Conservation (phyloP, 805 yeast genomes). For the Debaryomyces hansenii region DNA sequence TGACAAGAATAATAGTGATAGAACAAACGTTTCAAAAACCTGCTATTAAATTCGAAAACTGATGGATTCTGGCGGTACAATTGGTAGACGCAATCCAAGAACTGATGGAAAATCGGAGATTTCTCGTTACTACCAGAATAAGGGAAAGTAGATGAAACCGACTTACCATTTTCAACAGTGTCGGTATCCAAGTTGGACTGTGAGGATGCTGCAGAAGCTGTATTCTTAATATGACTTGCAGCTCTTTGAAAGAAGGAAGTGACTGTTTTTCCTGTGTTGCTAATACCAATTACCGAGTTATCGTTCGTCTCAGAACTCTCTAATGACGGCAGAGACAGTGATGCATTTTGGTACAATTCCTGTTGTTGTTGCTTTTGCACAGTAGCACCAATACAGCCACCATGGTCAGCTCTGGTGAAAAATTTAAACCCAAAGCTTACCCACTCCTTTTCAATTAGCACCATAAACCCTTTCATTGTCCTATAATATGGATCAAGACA, state of each 20-base stretch:
- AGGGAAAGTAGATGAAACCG: constrained; percentile 25
- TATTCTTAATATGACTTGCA: constrained; percentile 40
- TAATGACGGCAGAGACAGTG: constrained; percentile 1
- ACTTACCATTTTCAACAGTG: constrained; percentile 26
- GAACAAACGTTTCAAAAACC: constrained; percentile 78
- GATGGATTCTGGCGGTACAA: constrained; percentile 66
- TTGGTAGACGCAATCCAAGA: constrained; percentile 87
- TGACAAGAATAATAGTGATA: constrained; percentile 94
- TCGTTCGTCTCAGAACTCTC: constrained; percentile 9
- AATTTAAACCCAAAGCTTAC: constrained; percentile 91
- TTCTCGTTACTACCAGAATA: constrained; percentile 40
- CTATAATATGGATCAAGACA: constrained; percentile 90
- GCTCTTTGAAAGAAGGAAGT: constrained; percentile 41
- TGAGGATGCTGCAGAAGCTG: constrained; percentile 27
- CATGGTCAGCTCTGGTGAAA: constrained; percentile 77
- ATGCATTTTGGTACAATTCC: constrained; percentile 3
- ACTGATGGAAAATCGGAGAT: constrained; percentile 93
- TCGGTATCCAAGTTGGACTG: constrained; percentile 17
- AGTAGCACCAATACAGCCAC: constrained; percentile 49
- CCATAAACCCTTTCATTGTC: constrained; percentile 83
- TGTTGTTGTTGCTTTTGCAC: constrained; percentile 18
- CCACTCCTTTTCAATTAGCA: constrained; percentile 92
- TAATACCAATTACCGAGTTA: constrained; percentile 1
- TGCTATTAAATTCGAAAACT: constrained; percentile 82
- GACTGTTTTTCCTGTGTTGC: constrained; percentile 26